Conservation (phyloP, 2,329 filamentous ascomycete genomes). For the Colletotrichum siamense region DNA sequence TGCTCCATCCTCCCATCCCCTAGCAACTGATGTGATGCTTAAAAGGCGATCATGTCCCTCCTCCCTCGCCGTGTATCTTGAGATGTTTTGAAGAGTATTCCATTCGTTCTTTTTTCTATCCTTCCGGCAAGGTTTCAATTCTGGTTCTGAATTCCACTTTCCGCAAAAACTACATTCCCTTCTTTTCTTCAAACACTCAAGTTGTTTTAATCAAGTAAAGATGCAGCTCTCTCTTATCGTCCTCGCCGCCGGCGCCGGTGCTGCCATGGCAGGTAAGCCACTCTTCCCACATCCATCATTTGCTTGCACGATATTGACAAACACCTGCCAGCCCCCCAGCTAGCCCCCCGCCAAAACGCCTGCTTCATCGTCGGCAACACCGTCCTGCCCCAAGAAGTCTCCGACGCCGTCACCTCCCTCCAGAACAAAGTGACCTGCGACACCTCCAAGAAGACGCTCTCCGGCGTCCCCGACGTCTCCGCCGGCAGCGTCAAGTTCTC, state of each 20-base stretch:
- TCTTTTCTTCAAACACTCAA: not conserved
- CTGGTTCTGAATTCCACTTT: not conserved
- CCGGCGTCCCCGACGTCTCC: constrained; percentile 61
- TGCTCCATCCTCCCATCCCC: not conserved
- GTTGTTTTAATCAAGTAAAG: not conserved
- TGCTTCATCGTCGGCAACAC: constrained; percentile 61
- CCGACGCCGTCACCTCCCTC: constrained; percentile 46
- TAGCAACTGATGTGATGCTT: constrained; percentile 7
- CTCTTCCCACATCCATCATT: not conserved
- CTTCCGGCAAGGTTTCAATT: constrained; percentile 20
- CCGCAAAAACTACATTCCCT: not conserved
- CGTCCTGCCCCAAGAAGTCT: constrained; percentile 56
- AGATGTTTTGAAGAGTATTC: not conserved
- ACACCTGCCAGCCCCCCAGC: not conserved
- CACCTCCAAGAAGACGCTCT: constrained; percentile 50
- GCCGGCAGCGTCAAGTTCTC: constrained; percentile 57
- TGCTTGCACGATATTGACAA: not conserved
- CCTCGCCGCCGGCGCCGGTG: constrained; percentile 15
- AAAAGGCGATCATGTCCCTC: constrained; percentile 15
- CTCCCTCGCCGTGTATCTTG: not conserved
- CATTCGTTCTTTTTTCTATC: constrained; percentile 2
- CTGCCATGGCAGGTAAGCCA: constrained; percentile 15
- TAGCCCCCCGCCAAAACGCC: constrained; percentile 38
- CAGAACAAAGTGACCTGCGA: constrained; percentile 55
- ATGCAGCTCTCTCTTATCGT: constrained; percentile 21